phyloP scores from a whole-genome alignment of 2,329 filamentous ascomycete species.

The Colletotrichum sp. region DNA sequence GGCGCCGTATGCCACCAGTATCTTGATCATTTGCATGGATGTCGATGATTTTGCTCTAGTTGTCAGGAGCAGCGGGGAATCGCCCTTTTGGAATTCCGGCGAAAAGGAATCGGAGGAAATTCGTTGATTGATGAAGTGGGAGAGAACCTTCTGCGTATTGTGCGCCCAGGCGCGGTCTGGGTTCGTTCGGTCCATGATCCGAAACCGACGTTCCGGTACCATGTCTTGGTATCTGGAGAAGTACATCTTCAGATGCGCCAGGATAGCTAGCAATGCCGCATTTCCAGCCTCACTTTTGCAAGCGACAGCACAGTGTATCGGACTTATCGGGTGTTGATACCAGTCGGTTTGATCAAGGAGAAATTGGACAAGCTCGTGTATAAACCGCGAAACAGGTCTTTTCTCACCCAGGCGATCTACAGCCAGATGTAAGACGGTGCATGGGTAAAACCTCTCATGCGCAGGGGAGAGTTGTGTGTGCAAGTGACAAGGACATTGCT shows the following conservation, averaged over 20 bases:
- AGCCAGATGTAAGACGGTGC: not conserved
- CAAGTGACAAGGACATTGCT: not conserved
- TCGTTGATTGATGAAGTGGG: not conserved
- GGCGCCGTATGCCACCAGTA: not conserved
- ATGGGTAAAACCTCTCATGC: no score
- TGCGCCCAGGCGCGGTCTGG: not conserved
- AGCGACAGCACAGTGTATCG: not conserved
- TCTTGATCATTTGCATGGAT: not conserved
- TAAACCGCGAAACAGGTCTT: not conserved
- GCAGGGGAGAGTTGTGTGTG: no score
- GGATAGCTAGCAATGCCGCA: not conserved
- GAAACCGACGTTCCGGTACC: not conserved
- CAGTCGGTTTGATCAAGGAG: not conserved
- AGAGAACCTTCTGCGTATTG: not conserved
- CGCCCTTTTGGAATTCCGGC: not conserved
- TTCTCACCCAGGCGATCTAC: not conserved
- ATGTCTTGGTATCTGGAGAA: not conserved
- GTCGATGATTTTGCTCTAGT: not conserved
- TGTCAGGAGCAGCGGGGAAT: not conserved
- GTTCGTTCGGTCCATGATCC: not conserved
- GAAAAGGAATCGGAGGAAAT: not conserved
- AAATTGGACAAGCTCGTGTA: not conserved
- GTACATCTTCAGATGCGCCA: not conserved
- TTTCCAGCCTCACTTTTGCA: not conserved
- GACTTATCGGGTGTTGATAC: not conserved